Percentiles rank a stretch among this genome's conserved stretches.
phyloP scores from a whole-genome alignment of 2,329 filamentous ascomycete genomes.

The Hyphodiscus sp. region DNA sequence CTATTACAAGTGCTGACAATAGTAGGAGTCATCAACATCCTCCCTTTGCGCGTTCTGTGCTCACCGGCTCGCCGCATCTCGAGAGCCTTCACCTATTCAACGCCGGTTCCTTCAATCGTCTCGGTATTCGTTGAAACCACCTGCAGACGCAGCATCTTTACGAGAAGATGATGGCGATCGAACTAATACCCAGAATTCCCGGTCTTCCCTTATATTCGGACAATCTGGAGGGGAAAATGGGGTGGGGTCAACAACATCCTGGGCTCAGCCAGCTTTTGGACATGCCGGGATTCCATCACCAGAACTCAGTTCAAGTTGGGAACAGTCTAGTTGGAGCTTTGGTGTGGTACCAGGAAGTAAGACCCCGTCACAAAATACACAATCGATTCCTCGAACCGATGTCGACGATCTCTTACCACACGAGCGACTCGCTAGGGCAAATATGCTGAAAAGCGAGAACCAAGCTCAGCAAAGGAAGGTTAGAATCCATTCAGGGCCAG shows the following conservation, averaged over 20 bases:
- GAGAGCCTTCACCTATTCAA: slow-evolving; percentile 25
- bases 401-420: slow-evolving; percentile 19
- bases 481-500: slow-evolving; percentile 15
- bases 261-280: slow-evolving; percentile 12
- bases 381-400: neutral
- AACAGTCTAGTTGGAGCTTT: slow-evolving; percentile 1
- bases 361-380: neutral
- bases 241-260: slow-evolving; percentile 5
- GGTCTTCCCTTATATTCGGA: slow-evolving; percentile 13
- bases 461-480: slow-evolving; percentile 11
- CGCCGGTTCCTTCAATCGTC: slow-evolving; percentile 30
- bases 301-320: slow-evolving; percentile 4
- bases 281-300: slow-evolving; percentile 5
- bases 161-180: slow-evolving; percentile 10
- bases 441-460: slow-evolving; percentile 11
- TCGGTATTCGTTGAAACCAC: slow-evolving; percentile 19
- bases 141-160: slow-evolving; percentile 15
- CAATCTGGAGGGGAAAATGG: slow-evolving; percentile 3
- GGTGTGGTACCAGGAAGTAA: neutral
- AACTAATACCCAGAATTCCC: neutral
- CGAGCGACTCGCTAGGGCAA: slow-evolving; percentile 23
- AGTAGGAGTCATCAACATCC: slow-evolving; percentile 23
- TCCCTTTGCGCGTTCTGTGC: slow-evolving; percentile 31
- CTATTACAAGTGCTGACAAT: slow-evolving; percentile 1
- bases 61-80: slow-evolving; percentile 26